Conservation (phyloP, 2,329 filamentous ascomycete genomes). For the Aspergillus carbonarius region DNA sequence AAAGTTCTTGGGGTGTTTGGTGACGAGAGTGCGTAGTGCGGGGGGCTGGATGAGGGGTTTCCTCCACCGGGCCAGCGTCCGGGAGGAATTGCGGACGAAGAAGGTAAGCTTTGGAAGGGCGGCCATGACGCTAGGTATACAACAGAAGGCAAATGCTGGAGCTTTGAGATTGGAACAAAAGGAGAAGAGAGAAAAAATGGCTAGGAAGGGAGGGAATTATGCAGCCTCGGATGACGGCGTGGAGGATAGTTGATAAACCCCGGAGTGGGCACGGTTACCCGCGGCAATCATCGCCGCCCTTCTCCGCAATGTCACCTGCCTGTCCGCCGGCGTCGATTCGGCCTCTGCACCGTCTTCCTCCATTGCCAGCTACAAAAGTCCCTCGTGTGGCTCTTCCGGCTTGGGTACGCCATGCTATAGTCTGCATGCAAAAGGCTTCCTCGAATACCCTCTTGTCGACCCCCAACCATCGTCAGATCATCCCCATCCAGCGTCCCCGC, state of each 20-base stretch:
- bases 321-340: background rate
- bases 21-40: slow-evolving; percentile 54
- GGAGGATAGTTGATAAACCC: background rate
- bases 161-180: background rate
- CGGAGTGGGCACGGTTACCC: background rate
- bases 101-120: slow-evolving; percentile 30
- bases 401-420: background rate
- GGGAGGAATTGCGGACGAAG: slow-evolving; percentile 34
- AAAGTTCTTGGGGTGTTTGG: slow-evolving; percentile 67
- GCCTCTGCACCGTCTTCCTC: background rate
- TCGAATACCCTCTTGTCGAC: background rate
- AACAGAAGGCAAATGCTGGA: background rate
- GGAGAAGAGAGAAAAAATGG: background rate
- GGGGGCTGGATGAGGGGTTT: slow-evolving; percentile 32
- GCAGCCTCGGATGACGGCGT: background rate
- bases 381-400: background rate
- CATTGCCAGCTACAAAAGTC: background rate
- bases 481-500: slow-evolving; percentile 24
- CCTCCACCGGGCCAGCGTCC: slow-evolving; percentile 26
- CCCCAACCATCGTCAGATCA: background rate
- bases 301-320: slow-evolving; percentile 1
- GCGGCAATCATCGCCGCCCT: background rate
- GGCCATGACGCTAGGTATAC: slow-evolving; percentile 28
- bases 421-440: background rate
- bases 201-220: background rate